These are phyloP conservation scores for Glarea lozoyensis DNA, from an alignment of 495 filamentous ascomycete genomes.

Conservation along the genomic window DNA sequence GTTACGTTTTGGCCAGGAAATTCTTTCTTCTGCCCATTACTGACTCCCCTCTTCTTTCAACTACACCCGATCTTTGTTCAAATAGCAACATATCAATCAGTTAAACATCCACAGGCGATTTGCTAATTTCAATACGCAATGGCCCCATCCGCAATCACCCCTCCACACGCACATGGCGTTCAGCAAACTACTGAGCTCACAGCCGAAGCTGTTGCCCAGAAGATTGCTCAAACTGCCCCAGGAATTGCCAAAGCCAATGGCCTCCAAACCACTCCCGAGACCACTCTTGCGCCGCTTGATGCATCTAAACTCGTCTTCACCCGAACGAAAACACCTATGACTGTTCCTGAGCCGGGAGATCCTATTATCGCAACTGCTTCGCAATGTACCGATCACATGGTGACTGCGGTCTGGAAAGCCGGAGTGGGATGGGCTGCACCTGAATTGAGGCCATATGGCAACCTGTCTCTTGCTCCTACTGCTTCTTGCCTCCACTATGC, in stretches of 20 bases:
- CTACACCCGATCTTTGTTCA: too few species aligned
- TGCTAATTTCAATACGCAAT: slow-evolving; percentile 14
- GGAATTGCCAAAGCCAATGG: slow-evolving; percentile 3
- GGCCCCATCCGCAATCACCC: slow-evolving; percentile 22
- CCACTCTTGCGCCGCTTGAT: slow-evolving; percentile 40
- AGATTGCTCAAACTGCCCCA: slow-evolving; percentile 2
- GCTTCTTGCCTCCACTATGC: slow-evolving; percentile 86
- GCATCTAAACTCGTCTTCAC: slow-evolving; percentile 64
- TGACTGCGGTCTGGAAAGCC: slow-evolving; percentile 63
- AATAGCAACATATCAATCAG: too few species aligned
- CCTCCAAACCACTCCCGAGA: too few species aligned
- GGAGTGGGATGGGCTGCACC: slow-evolving; percentile 67
- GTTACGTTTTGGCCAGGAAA: not conserved
- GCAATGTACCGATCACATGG: slow-evolving; percentile 83
- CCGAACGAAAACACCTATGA: slow-evolving; percentile 53
- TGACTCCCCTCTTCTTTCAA: not conserved
- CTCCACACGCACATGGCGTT: slow-evolving; percentile 13
- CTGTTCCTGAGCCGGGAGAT: slow-evolving; percentile 53
- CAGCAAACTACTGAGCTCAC: slow-evolving; percentile 19
- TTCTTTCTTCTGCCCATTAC: not conserved
- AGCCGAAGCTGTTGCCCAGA: slow-evolving; percentile 17
- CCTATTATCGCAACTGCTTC: slow-evolving; percentile 36
- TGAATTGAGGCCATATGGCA: slow-evolving; percentile 69
- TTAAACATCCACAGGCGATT: too few species aligned
- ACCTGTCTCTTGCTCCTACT: slow-evolving; percentile 72